Base-by-base conservation (phyloP, 2,329 filamentous ascomycete species). In the Aspergillus sp. region DNA sequence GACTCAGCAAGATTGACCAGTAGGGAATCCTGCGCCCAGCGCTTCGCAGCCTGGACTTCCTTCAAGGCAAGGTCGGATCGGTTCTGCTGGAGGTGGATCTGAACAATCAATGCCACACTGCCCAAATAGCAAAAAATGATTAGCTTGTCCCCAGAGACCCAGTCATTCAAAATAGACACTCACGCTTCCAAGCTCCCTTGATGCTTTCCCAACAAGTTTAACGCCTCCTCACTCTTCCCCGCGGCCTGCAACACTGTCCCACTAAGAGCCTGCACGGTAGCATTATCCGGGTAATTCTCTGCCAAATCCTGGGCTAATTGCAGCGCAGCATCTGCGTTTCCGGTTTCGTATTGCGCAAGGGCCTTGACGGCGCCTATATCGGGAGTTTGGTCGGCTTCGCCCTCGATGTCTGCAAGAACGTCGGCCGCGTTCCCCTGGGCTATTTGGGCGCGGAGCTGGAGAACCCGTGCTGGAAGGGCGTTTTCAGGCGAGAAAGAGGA, bases 1-100 rank as follows among this genome's bases (percentile, higher is more conserved):
- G 91, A 91, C 78, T 99, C 95, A 7, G 93, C 93, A 64, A 99
- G 78, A 76, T 99, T 98, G 64, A 98, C 91, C 50, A 98, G 81
- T 40, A 98, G 79, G 66, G 89, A 96, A 73, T 98, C 95, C 77
- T 99, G 93, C 7, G 93, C 95, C 90, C 93, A 98, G 76, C 91
- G 86, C 73, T 93, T 87, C 37, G 95, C 95, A 37, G 89, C 86
- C 52, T 87, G 81, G 39, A 96, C 92, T 78, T 97, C 93, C 77
- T 96, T 96, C 12, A 92, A 69, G 1, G 95, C 95, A 49, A 97
- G 85, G 74, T 98, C 93, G 68, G 89, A 89, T 66, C 93, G 86
- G 81, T 97, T 97, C 73, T 96, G 91, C 66, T 90, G 84, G 9
- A 98, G 87, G 71, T 97, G 89, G 66, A 98, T 96, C 75, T 99